Percentiles rank a stretch among this genome's conserved stretches.
Evolutionary conservation across 441 rosid genomes (phyloP).

Genomic region (Erodium moschatum): DNA sequence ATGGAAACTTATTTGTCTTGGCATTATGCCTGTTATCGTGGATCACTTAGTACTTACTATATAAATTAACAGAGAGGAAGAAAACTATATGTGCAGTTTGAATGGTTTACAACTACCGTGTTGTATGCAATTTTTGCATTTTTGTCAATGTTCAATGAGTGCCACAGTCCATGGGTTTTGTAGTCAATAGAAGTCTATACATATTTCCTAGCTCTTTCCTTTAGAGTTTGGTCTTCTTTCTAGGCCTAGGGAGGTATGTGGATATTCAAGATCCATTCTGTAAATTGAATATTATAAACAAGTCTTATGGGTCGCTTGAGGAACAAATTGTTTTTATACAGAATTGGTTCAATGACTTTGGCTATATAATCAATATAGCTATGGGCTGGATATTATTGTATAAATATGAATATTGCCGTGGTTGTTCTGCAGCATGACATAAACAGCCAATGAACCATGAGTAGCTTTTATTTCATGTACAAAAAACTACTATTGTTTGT

Average conservation of each 20-base stretch:
- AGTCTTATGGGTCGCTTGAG: background rate
- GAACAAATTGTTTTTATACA: background rate
- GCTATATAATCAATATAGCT: background rate
- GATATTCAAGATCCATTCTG: background rate
- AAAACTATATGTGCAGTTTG: background rate
- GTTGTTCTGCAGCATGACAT: background rate
- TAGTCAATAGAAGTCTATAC: background rate
- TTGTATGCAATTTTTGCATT: background rate
- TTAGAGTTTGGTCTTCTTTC: background rate
- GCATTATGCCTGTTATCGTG: background rate
- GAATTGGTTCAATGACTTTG: background rate
- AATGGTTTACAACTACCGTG: background rate
- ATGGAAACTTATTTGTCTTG: background rate
- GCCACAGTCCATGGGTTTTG: background rate
- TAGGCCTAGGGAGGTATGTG: background rate
- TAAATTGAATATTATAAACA: background rate
- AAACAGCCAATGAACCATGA: background rate
- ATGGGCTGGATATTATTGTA: background rate
- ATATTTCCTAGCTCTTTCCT: background rate
- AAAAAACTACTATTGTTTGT: constrained; percentile 3
- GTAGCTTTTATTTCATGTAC: background rate
- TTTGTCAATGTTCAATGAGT: background rate
- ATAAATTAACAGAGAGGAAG: background rate
- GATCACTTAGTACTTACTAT: background rate
- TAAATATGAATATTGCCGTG: background rate